Evolutionary conservation across 1,284 basidiomycete species (phyloP).

Genomic region (Testicularia cyperi): DNA sequence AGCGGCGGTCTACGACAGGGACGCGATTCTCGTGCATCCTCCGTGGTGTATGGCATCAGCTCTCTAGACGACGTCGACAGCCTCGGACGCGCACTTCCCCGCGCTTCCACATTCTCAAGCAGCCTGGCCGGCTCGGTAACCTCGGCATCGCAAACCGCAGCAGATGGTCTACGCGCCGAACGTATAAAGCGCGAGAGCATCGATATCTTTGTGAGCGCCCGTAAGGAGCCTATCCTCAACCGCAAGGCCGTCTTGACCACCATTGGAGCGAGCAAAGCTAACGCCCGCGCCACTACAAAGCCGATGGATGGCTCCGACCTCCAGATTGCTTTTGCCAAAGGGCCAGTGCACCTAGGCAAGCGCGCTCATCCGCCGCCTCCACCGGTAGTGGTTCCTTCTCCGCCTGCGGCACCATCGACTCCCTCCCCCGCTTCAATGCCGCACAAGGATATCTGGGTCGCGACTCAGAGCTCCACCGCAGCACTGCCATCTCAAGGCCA

Average conservation of each 20-base stretch:
- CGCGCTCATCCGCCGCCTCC: conserved; percentile 8
- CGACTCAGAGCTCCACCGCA: no score
- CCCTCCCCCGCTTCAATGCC: neutral
- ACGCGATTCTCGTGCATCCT: conserved; percentile 16
- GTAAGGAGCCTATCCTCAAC: conserved; percentile 36
- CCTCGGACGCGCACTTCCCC: conserved; percentile 19
- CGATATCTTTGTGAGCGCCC: conserved; percentile 25
- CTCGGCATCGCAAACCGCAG: conserved; percentile 9
- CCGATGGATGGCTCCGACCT: conserved; percentile 34
- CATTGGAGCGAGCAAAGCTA: conserved; percentile 1
- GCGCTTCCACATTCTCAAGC: no score
- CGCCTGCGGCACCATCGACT: neutral
- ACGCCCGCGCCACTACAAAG: conserved; percentile 12
- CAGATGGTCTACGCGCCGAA: conserved; percentile 18
- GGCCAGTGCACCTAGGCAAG: conserved; percentile 37
- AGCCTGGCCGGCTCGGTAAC: no score
- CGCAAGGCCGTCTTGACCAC: conserved; percentile 12
- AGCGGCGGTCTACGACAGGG: conserved; percentile 2
- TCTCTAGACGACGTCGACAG: conserved; percentile 11
- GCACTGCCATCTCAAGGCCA: no score
- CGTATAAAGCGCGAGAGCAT: conserved; percentile 20
- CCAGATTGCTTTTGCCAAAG: conserved; percentile 49
- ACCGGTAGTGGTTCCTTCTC: neutral
- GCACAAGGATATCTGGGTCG: no score
- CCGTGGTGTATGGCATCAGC: conserved; percentile 11